These are phyloP conservation scores for Wickerhamomyces hampshirensis DNA, from an alignment of 805 yeast species.

Conservation along the genomic window DNA sequence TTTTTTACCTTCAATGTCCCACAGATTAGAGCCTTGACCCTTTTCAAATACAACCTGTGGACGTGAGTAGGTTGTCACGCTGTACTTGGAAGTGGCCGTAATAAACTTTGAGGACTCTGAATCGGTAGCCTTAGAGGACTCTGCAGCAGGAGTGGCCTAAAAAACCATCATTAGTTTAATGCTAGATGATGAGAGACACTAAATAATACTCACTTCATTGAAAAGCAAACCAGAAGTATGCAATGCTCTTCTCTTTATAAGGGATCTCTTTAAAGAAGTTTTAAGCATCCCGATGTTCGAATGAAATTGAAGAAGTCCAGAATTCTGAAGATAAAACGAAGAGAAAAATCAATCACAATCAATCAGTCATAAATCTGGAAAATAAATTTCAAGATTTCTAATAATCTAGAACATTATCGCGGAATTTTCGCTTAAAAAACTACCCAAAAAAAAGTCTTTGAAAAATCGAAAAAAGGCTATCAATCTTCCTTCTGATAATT, in stretches of 20 bases:
- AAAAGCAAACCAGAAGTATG: conserved; percentile 3
- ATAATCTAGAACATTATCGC: too few relatives aligned
- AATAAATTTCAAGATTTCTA: too few relatives aligned
- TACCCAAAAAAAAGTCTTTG: too few relatives aligned
- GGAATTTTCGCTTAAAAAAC: too few relatives aligned
- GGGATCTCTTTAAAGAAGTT: conserved; percentile 1
- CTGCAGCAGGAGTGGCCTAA: too few relatives aligned
- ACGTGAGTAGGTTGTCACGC: conserved; percentile 76
- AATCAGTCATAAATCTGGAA: conserved; percentile 1
- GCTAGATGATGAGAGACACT: too few relatives aligned
- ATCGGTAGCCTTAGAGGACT: too few relatives aligned
- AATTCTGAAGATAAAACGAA: neutral
- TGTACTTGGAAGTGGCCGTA: conserved; percentile 31
- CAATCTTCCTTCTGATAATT: too few relatives aligned
- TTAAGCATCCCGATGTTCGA: neutral
- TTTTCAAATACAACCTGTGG: conserved; percentile 73
- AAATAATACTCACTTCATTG: neutral
- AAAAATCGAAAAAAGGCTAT: too few relatives aligned
- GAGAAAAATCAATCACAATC: neutral
- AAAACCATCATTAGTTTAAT: too few relatives aligned
- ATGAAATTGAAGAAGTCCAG: neutral
- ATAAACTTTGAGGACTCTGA: conserved; percentile 35
- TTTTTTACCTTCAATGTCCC: conserved; percentile 72
- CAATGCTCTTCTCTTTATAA: conserved; percentile 3
- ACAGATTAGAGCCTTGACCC: conserved; percentile 77